phyloP scores from a whole-genome alignment of 2,329 filamentous ascomycete species.

The Fusarium temperatum region DNA sequence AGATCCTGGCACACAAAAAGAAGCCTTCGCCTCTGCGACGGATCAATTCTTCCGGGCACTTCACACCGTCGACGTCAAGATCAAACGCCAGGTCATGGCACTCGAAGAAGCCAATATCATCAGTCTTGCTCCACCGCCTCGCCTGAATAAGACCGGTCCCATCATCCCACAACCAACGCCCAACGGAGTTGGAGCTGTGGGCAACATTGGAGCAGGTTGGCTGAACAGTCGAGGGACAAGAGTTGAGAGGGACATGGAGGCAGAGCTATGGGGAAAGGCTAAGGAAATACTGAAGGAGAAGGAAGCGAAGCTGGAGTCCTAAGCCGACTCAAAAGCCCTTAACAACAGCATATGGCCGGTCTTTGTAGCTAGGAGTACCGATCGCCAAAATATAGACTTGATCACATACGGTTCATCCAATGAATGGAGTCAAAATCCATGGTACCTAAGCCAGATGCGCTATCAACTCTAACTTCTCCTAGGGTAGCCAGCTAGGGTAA shows the following conservation, averaged over 20 bases:
- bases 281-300: slow-evolving; percentile 50
- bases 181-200: slow-evolving; percentile 64
- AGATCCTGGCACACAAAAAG: slow-evolving; percentile 61
- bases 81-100: slow-evolving; percentile 74
- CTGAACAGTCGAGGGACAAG: slow-evolving; percentile 86
- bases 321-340: not conserved
- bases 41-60: slow-evolving; percentile 77
- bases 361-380: too few species aligned
- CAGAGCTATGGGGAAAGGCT: slow-evolving; percentile 73
- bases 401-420: not conserved
- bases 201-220: slow-evolving; percentile 82
- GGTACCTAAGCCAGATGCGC: not conserved
- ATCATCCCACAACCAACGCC: slow-evolving; percentile 60
- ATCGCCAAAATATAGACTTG: not conserved
- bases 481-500: not conserved
- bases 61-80: slow-evolving; percentile 76
- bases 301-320: slow-evolving; percentile 25
- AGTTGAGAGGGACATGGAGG: slow-evolving; percentile 84
- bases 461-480: not conserved
- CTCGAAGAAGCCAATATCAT: slow-evolving; percentile 85
- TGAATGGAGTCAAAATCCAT: not conserved
- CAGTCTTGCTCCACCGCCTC: slow-evolving; percentile 52
- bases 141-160: slow-evolving; percentile 46
- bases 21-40: slow-evolving; percentile 66
- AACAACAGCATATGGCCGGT: too few species aligned